Evolutionary conservation across 2,329 filamentous ascomycete genomes (phyloP), one percentile per base, ranked within the genome.

Genomic region (Talaromyces sp.): DNA sequence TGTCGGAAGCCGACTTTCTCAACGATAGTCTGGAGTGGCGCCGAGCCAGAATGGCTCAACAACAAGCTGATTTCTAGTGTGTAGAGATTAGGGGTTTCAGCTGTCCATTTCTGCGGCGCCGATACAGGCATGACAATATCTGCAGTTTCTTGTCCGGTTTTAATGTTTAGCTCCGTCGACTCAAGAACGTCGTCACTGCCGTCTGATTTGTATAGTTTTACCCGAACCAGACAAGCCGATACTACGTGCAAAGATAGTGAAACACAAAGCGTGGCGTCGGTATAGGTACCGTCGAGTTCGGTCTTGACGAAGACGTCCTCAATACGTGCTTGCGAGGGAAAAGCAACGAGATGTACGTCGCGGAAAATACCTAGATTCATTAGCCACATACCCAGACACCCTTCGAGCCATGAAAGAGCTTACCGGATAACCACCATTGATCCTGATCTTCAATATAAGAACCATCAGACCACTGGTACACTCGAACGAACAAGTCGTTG

Each of bases 391-490:
- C 8, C 8, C 44, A 16, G 18, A 4, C 25, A 28, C 16, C 4
- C 4, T 7, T 25, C 23, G 21, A 11, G 33, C 33, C 4, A 18
- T 8, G 37, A 5, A 16, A 25, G 0, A 28, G 48, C 85, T 3
- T 90, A 5, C 83, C 79, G 23, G 83, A 86, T 5, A 88, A 74
- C 83, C 86, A 87, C 84, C 85, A 88, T 69, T 87, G 84, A 71
- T 88, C 85, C 68, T 86, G 71, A 60, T 88, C 86, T 70, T 89
- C 87, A 44, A 89, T 86, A 66, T 88, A 89, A 0, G 83, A 83
- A 1, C 84, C 87, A 64, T 88, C 86, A 52, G 82, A 89, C 79
- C 84, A 89, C 69, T 90, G 86, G 66, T 89, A 89, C 0, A 89
- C 87, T 31, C 82, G 78, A 1, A 89, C 85, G 18, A 82, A 80